A percentile compares a stretch with the other conserved stretches of the same genome.
phyloP scores from a whole-genome alignment of 495 filamentous ascomycete species.

The Gamarada debralockiae region DNA sequence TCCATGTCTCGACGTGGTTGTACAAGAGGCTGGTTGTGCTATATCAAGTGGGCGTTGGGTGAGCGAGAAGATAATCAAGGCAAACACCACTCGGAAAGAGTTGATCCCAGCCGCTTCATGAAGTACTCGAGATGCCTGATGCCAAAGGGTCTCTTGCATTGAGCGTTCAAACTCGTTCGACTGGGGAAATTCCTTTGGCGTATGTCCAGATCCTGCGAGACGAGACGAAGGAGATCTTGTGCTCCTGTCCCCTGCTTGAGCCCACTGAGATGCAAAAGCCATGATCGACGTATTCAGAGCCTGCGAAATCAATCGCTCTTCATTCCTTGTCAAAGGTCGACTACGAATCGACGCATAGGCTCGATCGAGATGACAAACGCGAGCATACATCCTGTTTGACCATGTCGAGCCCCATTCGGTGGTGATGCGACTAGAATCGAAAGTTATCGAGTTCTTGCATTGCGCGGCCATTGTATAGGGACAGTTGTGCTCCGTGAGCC shows the following conservation, averaged over 20 bases:
- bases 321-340: conserved; percentile 28
- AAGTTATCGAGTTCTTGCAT: neutral
- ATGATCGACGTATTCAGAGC: conserved; percentile 40
- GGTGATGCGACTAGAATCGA: neutral
- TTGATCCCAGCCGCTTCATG: conserved; percentile 31
- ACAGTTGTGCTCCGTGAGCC: conserved; percentile 43
- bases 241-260: conserved; percentile 24
- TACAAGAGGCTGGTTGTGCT: conserved; percentile 2
- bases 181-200: neutral
- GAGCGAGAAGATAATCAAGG: conserved; percentile 42
- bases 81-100: conserved; percentile 43
- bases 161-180: conserved; percentile 28
- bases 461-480: conserved; percentile 34
- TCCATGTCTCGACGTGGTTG: neutral
- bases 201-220: neutral
- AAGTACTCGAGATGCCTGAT: conserved; percentile 37
- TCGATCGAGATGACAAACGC: conserved; percentile 39
- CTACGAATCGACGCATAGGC: conserved; percentile 28
- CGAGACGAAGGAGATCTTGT: neutral
- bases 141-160: conserved; percentile 39
- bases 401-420: conserved; percentile 36
- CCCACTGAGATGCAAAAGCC: conserved; percentile 46
- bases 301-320: conserved; percentile 33
- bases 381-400: conserved; percentile 41
- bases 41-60: conserved; percentile 35